These are phyloP conservation scores for Colletotrichum echinochloae DNA, from an alignment of 2,329 filamentous ascomycete species.

Conservation along the genomic window DNA sequence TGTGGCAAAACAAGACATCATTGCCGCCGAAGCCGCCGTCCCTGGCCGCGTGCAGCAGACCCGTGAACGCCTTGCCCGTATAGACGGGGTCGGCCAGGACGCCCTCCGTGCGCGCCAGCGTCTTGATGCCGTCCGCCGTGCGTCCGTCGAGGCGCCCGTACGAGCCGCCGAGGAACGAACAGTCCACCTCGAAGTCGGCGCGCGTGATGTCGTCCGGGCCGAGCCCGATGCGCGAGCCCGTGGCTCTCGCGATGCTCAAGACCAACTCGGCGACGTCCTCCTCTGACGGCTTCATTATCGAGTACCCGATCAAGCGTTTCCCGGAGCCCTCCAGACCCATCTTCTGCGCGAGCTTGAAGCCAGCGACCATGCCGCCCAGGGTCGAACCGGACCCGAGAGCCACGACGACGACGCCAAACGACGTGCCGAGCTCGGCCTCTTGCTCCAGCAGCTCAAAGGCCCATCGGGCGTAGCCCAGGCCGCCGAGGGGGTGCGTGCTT, in stretches of 20 bases:
- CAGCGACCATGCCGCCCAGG: slow-evolving; percentile 74
- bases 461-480: slow-evolving; percentile 74
- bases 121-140: slow-evolving; percentile 28
- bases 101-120: slow-evolving; percentile 33
- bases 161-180: slow-evolving; percentile 7
- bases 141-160: slow-evolving; percentile 35
- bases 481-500: slow-evolving; percentile 72
- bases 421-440: slow-evolving; percentile 65
- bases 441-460: slow-evolving; percentile 71
- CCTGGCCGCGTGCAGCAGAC: slow-evolving; percentile 29
- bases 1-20: slow-evolving; percentile 39
- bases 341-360: slow-evolving; percentile 69
- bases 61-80: slow-evolving; percentile 39
- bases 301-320: slow-evolving; percentile 32
- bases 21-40: slow-evolving; percentile 17
- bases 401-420: slow-evolving; percentile 71
- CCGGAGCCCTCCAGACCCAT: slow-evolving; percentile 40
- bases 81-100: slow-evolving; percentile 34
- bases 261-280: slow-evolving; percentile 4
- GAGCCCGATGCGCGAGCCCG: slow-evolving; percentile 25
- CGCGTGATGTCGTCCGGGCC: slow-evolving; percentile 12
- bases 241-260: slow-evolving; percentile 22
- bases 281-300: neutral
- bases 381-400: slow-evolving; percentile 75
- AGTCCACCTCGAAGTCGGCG: slow-evolving; percentile 37